phyloP scores from a whole-genome alignment of 176 grass and related monocot species.

The Musa troglodytarum region DNA sequence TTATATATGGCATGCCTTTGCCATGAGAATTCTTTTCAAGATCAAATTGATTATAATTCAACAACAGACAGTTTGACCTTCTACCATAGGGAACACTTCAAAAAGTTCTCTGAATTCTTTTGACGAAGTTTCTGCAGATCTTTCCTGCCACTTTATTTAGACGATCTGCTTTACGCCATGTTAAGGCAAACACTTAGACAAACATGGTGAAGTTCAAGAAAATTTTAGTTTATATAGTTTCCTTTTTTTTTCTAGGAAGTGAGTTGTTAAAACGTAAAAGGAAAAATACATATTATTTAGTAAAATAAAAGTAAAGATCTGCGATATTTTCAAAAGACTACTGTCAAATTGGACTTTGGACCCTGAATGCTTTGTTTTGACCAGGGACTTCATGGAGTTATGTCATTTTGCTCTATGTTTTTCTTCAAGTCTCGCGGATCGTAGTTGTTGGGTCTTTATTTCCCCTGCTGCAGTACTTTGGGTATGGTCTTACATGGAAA shows the following conservation, averaged over 20 bases:
- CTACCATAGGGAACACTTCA: neutral
- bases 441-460: conserved; percentile 66
- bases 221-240: neutral
- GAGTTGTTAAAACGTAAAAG: neutral
- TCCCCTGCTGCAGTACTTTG: conserved; percentile 68
- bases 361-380: conserved; percentile 19
- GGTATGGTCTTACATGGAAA: conserved; percentile 73
- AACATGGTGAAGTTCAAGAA: neutral
- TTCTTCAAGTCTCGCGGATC: conserved; percentile 58
- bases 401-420: conserved; percentile 75
- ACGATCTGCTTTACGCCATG: neutral
- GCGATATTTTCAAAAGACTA: neutral
- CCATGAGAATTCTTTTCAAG: neutral
- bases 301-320: neutral
- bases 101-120: neutral
- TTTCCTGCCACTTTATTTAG: neutral
- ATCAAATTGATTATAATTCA: neutral
- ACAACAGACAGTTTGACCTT: neutral
- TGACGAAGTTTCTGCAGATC: neutral
- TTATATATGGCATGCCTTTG: neutral
- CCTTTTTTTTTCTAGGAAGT: neutral
- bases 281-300: neutral
- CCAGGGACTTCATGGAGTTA: conserved; percentile 82
- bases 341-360: conserved; percentile 6
- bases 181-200: neutral